phyloP scores from a whole-genome alignment of 768 basidiomycete species.

The Psilocybe cubensis region DNA sequence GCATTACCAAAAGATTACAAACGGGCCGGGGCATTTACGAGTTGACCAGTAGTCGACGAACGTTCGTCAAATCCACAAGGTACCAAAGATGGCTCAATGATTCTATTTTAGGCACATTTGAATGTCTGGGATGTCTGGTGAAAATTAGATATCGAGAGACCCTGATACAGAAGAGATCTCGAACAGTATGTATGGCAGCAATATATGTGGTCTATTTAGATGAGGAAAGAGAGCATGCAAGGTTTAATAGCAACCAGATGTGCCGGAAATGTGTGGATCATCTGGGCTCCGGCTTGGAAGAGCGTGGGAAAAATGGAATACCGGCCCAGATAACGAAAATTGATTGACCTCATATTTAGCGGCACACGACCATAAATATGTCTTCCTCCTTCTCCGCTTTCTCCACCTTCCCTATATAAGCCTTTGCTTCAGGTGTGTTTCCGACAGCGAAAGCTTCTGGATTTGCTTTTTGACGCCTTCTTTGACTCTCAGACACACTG shows the following conservation, averaged over 20 bases:
- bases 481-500: background rate
- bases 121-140: background rate
- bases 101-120: background rate
- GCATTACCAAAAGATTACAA: no score
- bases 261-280: background rate
- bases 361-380: conserved; percentile 4
- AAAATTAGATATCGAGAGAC: background rate
- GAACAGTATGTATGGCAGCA: background rate
- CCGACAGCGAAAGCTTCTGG: no score
- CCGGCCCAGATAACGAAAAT: conserved; percentile 1
- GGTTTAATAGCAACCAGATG: background rate
- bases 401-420: background rate
- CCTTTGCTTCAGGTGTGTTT: background rate
- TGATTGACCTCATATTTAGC: conserved; percentile 5
- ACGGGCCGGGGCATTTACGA: background rate
- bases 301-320: background rate
- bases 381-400: background rate
- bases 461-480: no score
- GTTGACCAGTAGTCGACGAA: background rate
- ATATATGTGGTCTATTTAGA: background rate
- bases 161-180: background rate
- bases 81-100: background rate
- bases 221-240: background rate
- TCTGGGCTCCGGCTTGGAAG: background rate
- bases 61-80: conserved; percentile 1